phyloP scores from a whole-genome alignment of 2,329 filamentous ascomycete genomes.

The Lachnum nothofagi region DNA sequence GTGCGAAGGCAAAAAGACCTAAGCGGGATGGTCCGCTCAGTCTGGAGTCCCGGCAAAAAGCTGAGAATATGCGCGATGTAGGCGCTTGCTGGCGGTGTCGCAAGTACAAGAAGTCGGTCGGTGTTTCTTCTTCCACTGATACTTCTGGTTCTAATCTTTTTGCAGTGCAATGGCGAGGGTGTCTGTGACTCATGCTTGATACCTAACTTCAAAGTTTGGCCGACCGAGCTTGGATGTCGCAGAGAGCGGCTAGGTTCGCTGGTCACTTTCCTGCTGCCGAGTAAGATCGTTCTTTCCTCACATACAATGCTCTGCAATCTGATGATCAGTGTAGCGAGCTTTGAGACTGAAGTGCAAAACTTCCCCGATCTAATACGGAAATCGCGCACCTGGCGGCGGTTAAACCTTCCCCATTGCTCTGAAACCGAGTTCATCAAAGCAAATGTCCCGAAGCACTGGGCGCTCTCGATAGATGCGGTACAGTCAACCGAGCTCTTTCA shows the following conservation, averaged over 20 bases:
- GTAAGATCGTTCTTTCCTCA: background rate
- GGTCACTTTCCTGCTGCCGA: background rate
- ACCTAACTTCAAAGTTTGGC: background rate
- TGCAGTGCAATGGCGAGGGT: background rate
- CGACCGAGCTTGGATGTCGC: background rate
- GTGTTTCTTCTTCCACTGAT: background rate
- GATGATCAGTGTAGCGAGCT: background rate
- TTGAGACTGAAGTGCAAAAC: background rate
- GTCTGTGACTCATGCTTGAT: background rate
- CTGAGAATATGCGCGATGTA: background rate
- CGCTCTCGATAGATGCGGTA: background rate
- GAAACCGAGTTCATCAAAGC: background rate
- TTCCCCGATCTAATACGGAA: background rate
- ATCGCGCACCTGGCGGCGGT: background rate
- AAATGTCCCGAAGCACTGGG: background rate
- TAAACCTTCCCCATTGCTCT: background rate
- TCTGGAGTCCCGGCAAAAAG: background rate
- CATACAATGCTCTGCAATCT: background rate
- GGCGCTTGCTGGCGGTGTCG: background rate
- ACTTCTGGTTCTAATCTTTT: background rate
- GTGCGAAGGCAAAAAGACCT: background rate
- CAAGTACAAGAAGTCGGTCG: background rate
- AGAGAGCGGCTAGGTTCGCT: background rate
- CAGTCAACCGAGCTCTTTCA: background rate
- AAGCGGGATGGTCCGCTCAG: background rate